Evolutionary conservation across 768 basidiomycete genomes (phyloP), one percentile per base, ranked within the genome.

Genomic region (Termitomyces sp.): DNA sequence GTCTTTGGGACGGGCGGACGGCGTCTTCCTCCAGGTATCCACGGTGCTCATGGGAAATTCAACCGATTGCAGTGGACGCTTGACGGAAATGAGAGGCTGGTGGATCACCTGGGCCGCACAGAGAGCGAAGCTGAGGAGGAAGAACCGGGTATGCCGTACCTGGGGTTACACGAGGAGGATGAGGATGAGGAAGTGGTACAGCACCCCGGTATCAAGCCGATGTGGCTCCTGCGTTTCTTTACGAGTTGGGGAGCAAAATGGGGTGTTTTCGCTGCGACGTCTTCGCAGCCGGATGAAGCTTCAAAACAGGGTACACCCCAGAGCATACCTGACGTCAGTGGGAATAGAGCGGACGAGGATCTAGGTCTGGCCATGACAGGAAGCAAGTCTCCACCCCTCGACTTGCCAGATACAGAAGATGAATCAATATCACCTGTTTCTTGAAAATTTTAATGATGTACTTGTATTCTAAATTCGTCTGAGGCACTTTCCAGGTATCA

Each of bases 61-160:
- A 84, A 84, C 63, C 78, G 84, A 9, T 66, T 87, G 65, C 88
- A 91, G 68, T 84, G 86, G 85, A 84, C 82, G 58, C 70, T 90
- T 44, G 86, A 87, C 62, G 87, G 87, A 14, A 65, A 69, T 46
- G 78, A 81, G 67, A 72, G 82, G 45, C 67, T 86, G 1, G 88
- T 92, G 45, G 88, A 92, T 69, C 70, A 73, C 41, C 65, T 84
- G 43, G 90, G 90, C 18, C 74, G 88, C 47, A 91, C 87, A 54
- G 87, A 88, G 71, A 83, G 82, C 61, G 90, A 92, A 70, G 88
- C 77, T 22, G 87, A 86, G 65, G 89, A 92, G 63, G 90, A 92
- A 68, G 70, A 70, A 49, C 61, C 66, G 26, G 67, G 72, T 35
- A 61, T 62, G n/a, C 70, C 63, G 41, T 65, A 66, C 18, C 66